Evolutionary conservation across 441 rosid genomes (phyloP).

Genomic region (Aquilaria agallochum): DNA sequence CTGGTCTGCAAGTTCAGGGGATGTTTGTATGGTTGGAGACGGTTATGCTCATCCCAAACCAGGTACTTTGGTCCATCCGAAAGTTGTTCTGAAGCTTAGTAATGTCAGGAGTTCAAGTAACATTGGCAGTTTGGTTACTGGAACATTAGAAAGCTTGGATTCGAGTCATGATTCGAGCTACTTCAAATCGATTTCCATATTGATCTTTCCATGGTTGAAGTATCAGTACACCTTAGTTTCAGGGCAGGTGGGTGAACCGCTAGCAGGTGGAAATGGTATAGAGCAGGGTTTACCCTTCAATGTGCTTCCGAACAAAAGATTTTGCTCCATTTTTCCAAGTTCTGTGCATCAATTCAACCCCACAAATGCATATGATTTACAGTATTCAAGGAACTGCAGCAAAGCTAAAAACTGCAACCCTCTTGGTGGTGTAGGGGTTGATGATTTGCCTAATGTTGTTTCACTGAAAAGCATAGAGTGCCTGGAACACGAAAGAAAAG

Average conservation of each 20-base stretch:
- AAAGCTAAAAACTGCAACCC: constrained; percentile 20
- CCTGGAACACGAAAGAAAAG: constrained; percentile 9
- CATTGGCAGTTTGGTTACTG: constrained; percentile 22
- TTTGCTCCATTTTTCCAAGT: constrained; percentile 19
- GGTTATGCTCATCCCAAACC: constrained; percentile 2
- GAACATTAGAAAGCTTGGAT: constrained; percentile 28
- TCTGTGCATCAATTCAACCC: constrained; percentile 4
- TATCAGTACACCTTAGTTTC: constrained; percentile 20
- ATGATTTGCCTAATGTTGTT: constrained; percentile 18
- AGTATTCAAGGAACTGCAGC: constrained; percentile 15
- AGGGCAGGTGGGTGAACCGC: neutral
- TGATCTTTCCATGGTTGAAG: constrained; percentile 26
- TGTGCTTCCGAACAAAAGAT: constrained; percentile 1
- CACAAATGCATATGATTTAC: constrained; percentile 5
- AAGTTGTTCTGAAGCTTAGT: constrained; percentile 25
- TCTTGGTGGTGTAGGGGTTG: constrained; percentile 5
- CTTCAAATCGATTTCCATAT: constrained; percentile 23
- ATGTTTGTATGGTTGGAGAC: constrained; percentile 29
- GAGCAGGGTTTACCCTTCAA: constrained; percentile 11
- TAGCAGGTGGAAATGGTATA: constrained; percentile 1
- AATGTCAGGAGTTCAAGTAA: constrained; percentile 9
- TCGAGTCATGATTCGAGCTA: constrained; percentile 3
- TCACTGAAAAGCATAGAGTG: constrained; percentile 16
- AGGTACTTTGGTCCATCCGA: neutral
- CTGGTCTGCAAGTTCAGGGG: constrained; percentile 29